A percentile compares a stretch with the other conserved stretches of the same genome.
Conservation (phyloP, 148 eudicot genomes). For the Rhododendron williamsianum region DNA sequence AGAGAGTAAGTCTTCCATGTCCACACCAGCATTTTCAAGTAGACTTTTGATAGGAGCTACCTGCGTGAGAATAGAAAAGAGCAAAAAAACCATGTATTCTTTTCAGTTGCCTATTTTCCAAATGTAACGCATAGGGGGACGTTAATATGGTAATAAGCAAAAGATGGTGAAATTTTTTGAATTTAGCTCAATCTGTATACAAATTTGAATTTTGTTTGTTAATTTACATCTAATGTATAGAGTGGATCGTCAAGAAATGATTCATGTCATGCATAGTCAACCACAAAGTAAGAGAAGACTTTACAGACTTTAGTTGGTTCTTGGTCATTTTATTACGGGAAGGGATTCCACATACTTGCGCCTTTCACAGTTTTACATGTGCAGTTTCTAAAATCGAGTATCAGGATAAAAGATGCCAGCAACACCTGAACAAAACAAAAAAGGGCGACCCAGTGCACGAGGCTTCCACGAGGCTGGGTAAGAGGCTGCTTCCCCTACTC, state of each 20-base stretch:
- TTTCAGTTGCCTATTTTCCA: background rate
- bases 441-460: background rate
- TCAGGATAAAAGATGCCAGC: background rate
- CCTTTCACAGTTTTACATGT: background rate
- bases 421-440: background rate
- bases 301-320: background rate
- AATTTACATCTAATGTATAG: background rate
- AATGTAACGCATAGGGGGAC: background rate
- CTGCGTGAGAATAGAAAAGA: conserved; percentile 21
- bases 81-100: background rate
- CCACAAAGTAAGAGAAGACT: background rate
- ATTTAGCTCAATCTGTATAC: background rate
- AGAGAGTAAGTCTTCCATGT: conserved; percentile 32
- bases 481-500: background rate
- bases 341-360: background rate
- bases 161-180: background rate
- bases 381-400: background rate
- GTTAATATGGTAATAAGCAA: background rate
- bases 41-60: conserved; percentile 31
- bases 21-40: conserved; percentile 27
- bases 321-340: too few species aligned
- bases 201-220: background rate
- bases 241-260: background rate
- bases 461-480: background rate
- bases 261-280: background rate